phyloP scores from a whole-genome alignment of 768 basidiomycete species.

The Tubosaeta sp. region DNA sequence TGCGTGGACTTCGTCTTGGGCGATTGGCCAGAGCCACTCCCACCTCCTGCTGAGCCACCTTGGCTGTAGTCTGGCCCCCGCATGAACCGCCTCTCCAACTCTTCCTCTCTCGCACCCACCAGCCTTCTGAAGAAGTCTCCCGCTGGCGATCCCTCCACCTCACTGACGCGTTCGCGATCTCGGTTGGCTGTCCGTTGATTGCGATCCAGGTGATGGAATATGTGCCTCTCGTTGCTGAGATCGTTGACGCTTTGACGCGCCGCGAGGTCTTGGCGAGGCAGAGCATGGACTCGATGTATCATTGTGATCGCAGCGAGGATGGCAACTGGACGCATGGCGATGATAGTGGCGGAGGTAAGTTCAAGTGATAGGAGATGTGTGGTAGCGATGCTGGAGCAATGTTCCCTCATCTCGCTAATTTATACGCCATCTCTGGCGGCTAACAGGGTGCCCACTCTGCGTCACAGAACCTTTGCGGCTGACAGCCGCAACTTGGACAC shows the following conservation, averaged over 20 bases:
- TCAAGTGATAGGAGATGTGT: conserved; percentile 3
- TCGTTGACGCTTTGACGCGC: conserved; percentile 12
- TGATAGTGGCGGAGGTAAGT: conserved; percentile 13
- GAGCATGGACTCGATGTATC: conserved; percentile 16
- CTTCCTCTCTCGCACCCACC: neutral
- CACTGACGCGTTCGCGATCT: conserved; percentile 5
- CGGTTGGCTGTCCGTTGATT: conserved; percentile 23
- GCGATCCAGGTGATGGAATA: conserved; percentile 29
- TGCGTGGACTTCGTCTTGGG: conserved; percentile 13
- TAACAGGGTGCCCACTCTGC: conserved; percentile 11
- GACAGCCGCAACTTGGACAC: conserved; percentile 2
- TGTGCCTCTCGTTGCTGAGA: conserved; percentile 17
- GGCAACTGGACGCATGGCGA: conserved; percentile 24
- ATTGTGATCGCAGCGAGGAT: conserved; percentile 25
- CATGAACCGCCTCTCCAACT: conserved; percentile 16
- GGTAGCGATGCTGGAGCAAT: conserved; percentile 1
- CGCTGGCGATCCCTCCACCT: neutral
- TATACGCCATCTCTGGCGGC: conserved; percentile 23
- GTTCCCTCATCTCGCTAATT: neutral
- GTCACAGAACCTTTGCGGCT: conserved; percentile 13
- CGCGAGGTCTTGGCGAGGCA: conserved; percentile 24
- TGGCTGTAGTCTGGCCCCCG: conserved; percentile 27
- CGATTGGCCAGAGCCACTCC: conserved; percentile 3
- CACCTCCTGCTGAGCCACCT: conserved; percentile 2
- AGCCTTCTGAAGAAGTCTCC: neutral